Conservation (phyloP, 352 stramenopile species). For the Globisporangium iwayamae region DNA sequence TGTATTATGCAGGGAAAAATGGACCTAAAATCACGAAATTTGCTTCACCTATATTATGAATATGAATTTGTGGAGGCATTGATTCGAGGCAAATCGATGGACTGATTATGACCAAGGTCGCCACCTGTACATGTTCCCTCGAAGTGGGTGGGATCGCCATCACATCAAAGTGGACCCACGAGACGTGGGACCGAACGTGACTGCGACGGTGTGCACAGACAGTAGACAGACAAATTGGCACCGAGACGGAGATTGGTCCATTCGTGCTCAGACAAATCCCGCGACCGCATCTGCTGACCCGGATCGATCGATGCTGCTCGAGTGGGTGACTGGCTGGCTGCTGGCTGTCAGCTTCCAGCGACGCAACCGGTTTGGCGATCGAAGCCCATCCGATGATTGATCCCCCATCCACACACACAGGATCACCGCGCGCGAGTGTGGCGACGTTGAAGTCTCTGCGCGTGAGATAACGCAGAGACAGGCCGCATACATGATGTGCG, state of each 20-base stretch:
- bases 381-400: too few relatives aligned
- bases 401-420: too few relatives aligned
- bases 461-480: too few relatives aligned
- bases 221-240: background rate
- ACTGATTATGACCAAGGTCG: background rate
- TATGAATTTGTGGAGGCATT: background rate
- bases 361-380: background rate
- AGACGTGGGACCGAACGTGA: conserved; percentile 7
- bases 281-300: background rate
- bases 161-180: conserved; percentile 5
- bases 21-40: background rate
- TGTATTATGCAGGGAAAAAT: background rate
- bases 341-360: background rate
- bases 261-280: background rate
- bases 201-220: background rate
- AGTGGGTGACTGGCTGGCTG: too few relatives aligned
- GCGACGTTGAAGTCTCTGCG: too few relatives aligned
- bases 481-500: too few relatives aligned
- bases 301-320: background rate
- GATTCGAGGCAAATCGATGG: background rate
- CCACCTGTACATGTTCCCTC: conserved; percentile 4
- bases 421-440: too few relatives aligned
- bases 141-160: conserved; percentile 7
- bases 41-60: background rate
- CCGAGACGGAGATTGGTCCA: conserved; percentile 1